Evolutionary conservation across 139 green algal genomes (phyloP).

Genomic region (Pseudopediastrum boryanum): DNA sequence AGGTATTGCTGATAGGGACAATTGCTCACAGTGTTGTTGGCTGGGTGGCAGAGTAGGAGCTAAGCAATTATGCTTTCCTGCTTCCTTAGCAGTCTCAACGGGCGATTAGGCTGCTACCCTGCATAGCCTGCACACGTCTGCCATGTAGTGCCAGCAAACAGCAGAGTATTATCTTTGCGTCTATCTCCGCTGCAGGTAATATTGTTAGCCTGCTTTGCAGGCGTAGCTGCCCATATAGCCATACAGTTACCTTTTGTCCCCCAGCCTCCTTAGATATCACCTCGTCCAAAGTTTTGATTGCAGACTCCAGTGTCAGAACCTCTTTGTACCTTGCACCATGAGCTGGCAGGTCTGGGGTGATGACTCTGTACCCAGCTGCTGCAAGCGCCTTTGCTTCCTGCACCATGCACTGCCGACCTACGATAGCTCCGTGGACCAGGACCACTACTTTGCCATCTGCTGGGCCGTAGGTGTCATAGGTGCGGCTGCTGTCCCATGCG

Average conservation of each 20-base stretch:
- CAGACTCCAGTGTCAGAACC: conserved; percentile 11
- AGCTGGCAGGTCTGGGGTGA: conserved; percentile 29
- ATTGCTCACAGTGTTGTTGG: too few species aligned
- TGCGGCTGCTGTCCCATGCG: conserved; percentile 15
- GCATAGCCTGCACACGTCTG: too few species aligned
- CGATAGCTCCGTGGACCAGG: conserved; percentile 29
- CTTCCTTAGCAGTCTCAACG: too few species aligned
- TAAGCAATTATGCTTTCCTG: too few species aligned
- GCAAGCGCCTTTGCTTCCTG: conserved; percentile 24
- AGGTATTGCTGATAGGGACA: too few species aligned
- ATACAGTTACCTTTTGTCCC: conserved; percentile 18
- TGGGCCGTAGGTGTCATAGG: conserved; percentile 25
- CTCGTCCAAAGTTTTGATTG: neutral
- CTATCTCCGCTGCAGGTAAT: too few species aligned
- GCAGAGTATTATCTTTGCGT: too few species aligned
- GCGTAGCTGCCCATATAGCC: too few species aligned
- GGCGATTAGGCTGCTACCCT: too few species aligned
- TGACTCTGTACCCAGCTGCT: conserved; percentile 30
- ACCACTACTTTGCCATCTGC: conserved; percentile 24
- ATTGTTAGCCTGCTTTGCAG: too few species aligned
- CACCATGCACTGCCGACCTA: conserved; percentile 26
- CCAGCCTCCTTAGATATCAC: conserved; percentile 11
- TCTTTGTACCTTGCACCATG: conserved; percentile 29
- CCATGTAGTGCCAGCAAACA: too few species aligned
- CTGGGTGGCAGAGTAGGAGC: too few species aligned